A percentile compares a stretch with the other conserved stretches of the same genome.
These are phyloP conservation scores for Ceriops decandra DNA, from an alignment of 345 rosid species.

Conservation along the genomic window DNA sequence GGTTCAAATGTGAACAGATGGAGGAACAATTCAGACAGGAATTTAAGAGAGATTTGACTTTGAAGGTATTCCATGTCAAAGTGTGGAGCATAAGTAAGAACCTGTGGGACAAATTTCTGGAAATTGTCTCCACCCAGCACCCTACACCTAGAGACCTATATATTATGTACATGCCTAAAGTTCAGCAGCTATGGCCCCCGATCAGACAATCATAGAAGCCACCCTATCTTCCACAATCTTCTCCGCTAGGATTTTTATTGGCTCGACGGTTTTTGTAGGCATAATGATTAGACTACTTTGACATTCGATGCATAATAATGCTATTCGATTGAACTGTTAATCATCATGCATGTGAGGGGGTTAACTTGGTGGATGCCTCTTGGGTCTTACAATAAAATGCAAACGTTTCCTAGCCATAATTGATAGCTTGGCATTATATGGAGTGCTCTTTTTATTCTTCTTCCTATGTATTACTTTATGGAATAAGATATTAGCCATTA, in stretches of 20 bases:
- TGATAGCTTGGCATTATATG: background rate
- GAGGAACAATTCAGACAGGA: too few species aligned
- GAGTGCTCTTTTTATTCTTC: too few species aligned
- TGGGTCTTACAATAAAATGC: background rate
- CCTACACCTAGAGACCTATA: too few species aligned
- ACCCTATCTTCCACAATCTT: conserved; percentile 8
- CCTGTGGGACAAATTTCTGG: too few species aligned
- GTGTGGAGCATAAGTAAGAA: too few species aligned
- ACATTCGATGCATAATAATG: conserved; percentile 18
- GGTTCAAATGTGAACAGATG: too few species aligned
- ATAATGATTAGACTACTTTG: conserved; percentile 12
- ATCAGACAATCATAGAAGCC: conserved; percentile 16
- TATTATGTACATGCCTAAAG: background rate
- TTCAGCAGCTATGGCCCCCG: conserved; percentile 2
- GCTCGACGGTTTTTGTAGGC: conserved; percentile 28
- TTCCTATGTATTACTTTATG: background rate
- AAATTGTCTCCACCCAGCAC: too few species aligned
- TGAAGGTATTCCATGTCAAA: too few species aligned
- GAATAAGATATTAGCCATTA: background rate
- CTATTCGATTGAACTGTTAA: conserved; percentile 4
- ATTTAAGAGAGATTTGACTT: too few species aligned
- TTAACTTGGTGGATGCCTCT: conserved; percentile 3
- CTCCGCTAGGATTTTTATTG: conserved; percentile 25
- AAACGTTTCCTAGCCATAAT: too few species aligned
- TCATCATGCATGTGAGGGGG: conserved; percentile 8